Base-by-base conservation (phyloP, 1,284 basidiomycete species). In the Ustilago bromivora region DNA sequence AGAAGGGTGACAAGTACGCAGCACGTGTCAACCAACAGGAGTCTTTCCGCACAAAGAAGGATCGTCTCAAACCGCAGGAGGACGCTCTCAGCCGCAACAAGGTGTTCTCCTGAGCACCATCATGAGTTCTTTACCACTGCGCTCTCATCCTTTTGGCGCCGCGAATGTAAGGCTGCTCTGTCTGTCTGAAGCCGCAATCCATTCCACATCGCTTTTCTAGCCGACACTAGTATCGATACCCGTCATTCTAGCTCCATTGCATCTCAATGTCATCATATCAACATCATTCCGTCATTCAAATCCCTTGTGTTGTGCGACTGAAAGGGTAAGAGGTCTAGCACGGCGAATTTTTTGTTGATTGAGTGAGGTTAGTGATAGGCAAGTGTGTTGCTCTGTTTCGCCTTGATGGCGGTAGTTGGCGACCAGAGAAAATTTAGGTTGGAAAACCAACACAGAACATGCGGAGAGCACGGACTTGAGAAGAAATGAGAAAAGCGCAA, bases 61-160 rank as follows among this genome's bases (percentile, higher is more conserved):
- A 91, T 71, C 87, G 88, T 72, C 89, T 92, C 72, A 89, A 89
- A 84, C 88, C 90, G 68, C 90, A 89, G 57, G 94, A 96, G 87
- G 92, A 95, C 87, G 91, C 91, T 75, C 87, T 98, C 81, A 92
- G 92, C 41, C 92, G 95, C 64, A 89, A 92, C 54, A 95, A 94
- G 87, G 93, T 98, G 38, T 98, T 98, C 87, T 90, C 92, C 73
- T 97, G 40, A 72, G 51, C n/a, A 17, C 36, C 31, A 28, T 32
- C 23, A 4, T 31, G 6, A 1, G 0, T 19, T 19, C 56, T n/a
- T 7, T n/a, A 4, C 3, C 23, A 17, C 19, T 17, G 19, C 17
- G 5, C 3, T 11, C 12, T 43, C 12, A 19, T 15, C 15, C 36
- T 41, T 15, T n/a, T 41, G 17, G 46, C 40, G 19, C 7, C n/a